Conservation (phyloP, 164 flowering plant genomes). For the Aristolochia fimbriata region DNA sequence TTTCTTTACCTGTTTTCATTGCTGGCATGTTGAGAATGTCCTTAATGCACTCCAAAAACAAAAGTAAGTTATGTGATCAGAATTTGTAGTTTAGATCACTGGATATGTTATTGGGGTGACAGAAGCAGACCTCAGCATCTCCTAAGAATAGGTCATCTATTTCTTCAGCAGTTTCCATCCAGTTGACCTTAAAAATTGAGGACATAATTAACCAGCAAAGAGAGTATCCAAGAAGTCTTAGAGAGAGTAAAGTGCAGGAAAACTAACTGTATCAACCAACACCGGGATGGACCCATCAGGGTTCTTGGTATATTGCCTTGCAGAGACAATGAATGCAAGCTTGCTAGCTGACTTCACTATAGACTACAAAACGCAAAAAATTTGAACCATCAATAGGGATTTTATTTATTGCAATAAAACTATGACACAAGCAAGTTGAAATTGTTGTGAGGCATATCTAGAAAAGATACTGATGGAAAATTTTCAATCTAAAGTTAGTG, state of each 20-base stretch:
- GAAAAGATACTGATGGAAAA: too few relatives aligned
- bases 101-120: not conserved
- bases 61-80: not conserved
- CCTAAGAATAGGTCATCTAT: conserved; percentile 64
- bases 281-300: conserved; percentile 62
- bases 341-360: conserved; percentile 34
- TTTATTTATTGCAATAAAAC: too few relatives aligned
- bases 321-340: conserved; percentile 35
- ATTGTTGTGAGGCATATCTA: too few relatives aligned
- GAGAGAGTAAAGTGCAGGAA: not conserved
- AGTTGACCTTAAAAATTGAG: conserved; percentile 34
- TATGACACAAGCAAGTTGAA: too few relatives aligned
- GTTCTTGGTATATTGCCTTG: conserved; percentile 29
- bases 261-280: conserved; percentile 40
- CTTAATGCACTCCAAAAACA: not conserved
- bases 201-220: not conserved
- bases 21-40: too few relatives aligned
- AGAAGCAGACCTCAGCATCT: conserved; percentile 55
- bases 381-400: not conserved
- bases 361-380: conserved; percentile 23
- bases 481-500: not conserved
- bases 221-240: not conserved
- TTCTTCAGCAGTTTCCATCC: conserved; percentile 71
- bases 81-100: not conserved
- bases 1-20: too few relatives aligned